Base-by-base conservation (phyloP, 257 asterid species). In the Ballota nigra region DNA sequence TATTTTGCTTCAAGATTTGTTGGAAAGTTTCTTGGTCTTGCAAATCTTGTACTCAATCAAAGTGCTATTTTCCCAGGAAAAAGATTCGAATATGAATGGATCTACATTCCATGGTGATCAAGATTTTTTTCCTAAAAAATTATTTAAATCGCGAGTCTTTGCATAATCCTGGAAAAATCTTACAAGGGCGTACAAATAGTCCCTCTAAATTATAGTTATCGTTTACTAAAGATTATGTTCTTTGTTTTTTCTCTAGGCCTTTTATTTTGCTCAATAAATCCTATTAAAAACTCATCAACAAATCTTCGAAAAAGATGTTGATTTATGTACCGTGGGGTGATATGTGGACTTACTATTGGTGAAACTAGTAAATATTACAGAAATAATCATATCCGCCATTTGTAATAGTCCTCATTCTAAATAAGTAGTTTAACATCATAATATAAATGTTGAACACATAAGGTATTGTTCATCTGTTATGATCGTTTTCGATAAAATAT, bases 1-100 rank as follows among this genome's bases (percentile, higher is more conserved):
- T 45, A 45, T 45, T 45, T 12, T n/a, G 55, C 22, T 47, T 47
- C 22, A 47, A n/a, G 23, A 40, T 64, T 41, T 19, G 49, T 62
- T 34, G 20, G 70, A 64, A 64, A 64, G 23, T 40, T 40, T 64
- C 70, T 41, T 64, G 8, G 24, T 64, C 56, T 38, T 64, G 56
- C 69, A 20, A 41, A 38, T 64, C 56, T 64, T 12, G 8, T 36
- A 63, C 20, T n/a, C n/a, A n/a, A n/a, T n/a, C 4, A 43, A 13
- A 15, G 19, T 15, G 6, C 52, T 15, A 16, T 47, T 47, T 43
- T 47, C 10, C 55, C 22, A 45, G 55, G 55, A 47, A 62, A 34
- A 24, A 13, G 38, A 57, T 12, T 57, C 16, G 34, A 18, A 55
- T 55, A 55, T 23, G 19, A 28, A 56, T 12, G 0, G 19, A 55